Conservation (phyloP, 257 asterid species). For the Solanum sparsipilum region DNA sequence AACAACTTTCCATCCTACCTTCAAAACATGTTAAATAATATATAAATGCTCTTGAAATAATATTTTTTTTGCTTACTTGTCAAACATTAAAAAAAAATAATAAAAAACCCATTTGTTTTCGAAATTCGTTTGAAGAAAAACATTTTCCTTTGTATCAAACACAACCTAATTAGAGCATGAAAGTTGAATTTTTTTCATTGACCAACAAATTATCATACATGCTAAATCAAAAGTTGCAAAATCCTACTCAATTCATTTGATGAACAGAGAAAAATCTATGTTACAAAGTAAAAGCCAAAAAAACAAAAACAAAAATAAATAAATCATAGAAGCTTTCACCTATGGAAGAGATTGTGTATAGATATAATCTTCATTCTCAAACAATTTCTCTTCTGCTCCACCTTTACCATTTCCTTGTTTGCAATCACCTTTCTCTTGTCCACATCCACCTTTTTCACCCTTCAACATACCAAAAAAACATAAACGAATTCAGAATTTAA, state of each 20-base stretch:
- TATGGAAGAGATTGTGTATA: constrained; percentile 36
- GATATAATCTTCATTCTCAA: constrained; percentile 38
- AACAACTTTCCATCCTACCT: neutral
- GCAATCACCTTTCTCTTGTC: constrained; percentile 9
- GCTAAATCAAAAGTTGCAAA: neutral
- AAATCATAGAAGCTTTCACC: neutral
- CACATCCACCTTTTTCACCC: constrained; percentile 11
- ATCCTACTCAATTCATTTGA: neutral
- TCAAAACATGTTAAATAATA: neutral
- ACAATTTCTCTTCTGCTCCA: constrained; percentile 4
- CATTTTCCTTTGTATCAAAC: neutral
- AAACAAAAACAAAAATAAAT: neutral
- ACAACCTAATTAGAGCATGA: neutral
- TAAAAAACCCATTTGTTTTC: neutral
- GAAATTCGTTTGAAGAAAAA: neutral
- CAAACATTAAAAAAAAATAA: neutral
- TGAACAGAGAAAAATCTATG: neutral
- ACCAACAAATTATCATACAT: neutral
- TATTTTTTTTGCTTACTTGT: neutral
- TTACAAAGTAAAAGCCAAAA: neutral
- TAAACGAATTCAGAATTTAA: neutral
- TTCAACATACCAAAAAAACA: neutral
- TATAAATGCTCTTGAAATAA: neutral
- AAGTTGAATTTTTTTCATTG: neutral
- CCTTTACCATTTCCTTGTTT: constrained; percentile 3